Evolutionary conservation across 805 yeast genomes (phyloP), one percentile per base, ranked within the genome.

Genomic region (Zygotorulaspora chibaensis): DNA sequence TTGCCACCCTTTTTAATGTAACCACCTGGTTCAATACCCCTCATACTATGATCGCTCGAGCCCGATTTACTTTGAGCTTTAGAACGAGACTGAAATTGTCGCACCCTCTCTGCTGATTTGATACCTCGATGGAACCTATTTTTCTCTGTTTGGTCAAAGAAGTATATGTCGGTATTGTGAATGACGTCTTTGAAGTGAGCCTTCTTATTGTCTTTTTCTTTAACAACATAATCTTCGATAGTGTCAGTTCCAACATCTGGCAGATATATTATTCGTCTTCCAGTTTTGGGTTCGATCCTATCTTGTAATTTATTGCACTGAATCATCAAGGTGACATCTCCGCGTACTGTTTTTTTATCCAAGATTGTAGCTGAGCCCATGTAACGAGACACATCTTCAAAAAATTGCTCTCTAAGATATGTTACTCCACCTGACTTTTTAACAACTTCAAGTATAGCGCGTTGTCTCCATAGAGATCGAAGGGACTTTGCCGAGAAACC

Each of bases 301-400:
- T 57, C 42, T 2, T 42, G 33, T n/a, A 64, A 29, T 47, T 59
- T 62, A 6, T 51, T 47, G 37, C 52, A 50, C 33, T 59, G 41
- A 3, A 57, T 47, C 55, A 65, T 50, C 29, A 56, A 40, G 1
- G 54, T 51, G 0, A 76, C 65, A 51, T 78, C 83, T 5, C 74
- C 70, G 6, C 59, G 55, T 10, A 77, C 55, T 0, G 90, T 84
- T 42, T 72, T 74, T 28, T 77, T 72, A 53, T 84, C 90, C 13
- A 80, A 38, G 8, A 57, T 41, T 2, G 66, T 68, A 1, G 61
- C 62, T 11, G 75, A 68, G 0, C 73, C 73, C 51, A 75, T 51
- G 13, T 50, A 53, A 2, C 66, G 69, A n/a, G 78, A 70, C 1
- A 81, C 53, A 4, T 56, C 61, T 8, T 65, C 68, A 31, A 68